These are phyloP conservation scores for Botrytis elliptica DNA, from an alignment of 2,329 filamentous ascomycete species.

Conservation along the genomic window DNA sequence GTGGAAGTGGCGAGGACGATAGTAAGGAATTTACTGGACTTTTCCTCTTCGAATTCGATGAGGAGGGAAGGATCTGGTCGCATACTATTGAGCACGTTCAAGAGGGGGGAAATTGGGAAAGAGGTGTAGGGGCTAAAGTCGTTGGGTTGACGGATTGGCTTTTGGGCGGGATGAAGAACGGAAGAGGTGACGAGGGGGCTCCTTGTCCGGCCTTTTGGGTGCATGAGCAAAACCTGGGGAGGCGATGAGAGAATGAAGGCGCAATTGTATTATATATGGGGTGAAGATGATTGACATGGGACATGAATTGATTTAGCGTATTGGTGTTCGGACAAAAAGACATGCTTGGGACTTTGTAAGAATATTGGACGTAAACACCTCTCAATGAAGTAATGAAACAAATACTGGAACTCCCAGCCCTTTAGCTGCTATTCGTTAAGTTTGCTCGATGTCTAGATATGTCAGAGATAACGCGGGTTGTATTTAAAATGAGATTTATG, in stretches of 20 bases:
- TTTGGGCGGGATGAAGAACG: conserved; percentile 66
- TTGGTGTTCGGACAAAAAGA: conserved; percentile 8
- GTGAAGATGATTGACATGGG: not conserved
- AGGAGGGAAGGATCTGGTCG: conserved; percentile 75
- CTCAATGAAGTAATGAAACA: conserved; percentile 17
- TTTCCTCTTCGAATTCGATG: conserved; percentile 95
- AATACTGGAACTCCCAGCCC: not conserved
- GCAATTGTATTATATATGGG: not conserved
- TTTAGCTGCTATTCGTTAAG: not conserved
- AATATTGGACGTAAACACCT: conserved; percentile 3
- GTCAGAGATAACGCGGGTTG: not conserved
- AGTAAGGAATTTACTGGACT: conserved; percentile 82
- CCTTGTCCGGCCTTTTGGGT: conserved; percentile 37
- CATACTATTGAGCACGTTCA: conserved; percentile 96
- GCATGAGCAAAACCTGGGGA: conserved; percentile 10
- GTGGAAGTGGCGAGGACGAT: conserved; percentile 53
- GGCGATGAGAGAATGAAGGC: not conserved
- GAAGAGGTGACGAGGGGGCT: conserved; percentile 30
- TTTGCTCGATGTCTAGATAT: not conserved
- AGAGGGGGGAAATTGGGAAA: conserved; percentile 78
- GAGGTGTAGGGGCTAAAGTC: conserved; percentile 74
- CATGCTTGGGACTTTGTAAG: not conserved
- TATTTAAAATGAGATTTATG: not conserved
- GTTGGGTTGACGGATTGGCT: conserved; percentile 95
- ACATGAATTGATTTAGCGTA: conserved; percentile 3